These are phyloP conservation scores for Tillandsia fasciculata DNA, from an alignment of 176 grass and related monocot genomes.

Conservation along the genomic window DNA sequence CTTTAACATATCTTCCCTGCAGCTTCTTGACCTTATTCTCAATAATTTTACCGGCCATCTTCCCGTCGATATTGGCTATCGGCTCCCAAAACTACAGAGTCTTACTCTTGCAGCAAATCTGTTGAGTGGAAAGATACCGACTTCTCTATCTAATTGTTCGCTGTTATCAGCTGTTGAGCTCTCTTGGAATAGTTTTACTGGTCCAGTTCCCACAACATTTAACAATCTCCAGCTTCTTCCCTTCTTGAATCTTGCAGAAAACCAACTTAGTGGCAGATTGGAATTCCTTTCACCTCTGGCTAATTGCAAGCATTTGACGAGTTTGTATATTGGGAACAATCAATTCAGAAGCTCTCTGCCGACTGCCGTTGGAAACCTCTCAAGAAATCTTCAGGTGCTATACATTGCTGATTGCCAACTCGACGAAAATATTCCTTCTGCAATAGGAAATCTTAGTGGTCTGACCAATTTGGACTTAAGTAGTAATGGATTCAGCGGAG, in stretches of 20 bases:
- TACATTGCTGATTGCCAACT: not conserved
- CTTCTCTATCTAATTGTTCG: too few relatives aligned
- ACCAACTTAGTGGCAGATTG: not conserved
- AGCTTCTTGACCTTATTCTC: not conserved
- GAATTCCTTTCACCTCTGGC: not conserved
- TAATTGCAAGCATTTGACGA: not conserved
- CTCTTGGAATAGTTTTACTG: not conserved
- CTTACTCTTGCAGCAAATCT: not conserved
- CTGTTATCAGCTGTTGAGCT: not conserved
- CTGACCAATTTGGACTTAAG: conserved; percentile 12
- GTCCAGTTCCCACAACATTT: not conserved
- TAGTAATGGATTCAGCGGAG: conserved; percentile 30
- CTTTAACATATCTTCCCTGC: conserved; percentile 30
- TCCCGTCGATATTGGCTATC: conserved; percentile 23
- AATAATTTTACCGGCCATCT: conserved; percentile 32
- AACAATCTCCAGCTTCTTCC: not conserved
- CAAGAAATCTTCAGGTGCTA: not conserved
- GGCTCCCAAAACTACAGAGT: conserved; percentile 17
- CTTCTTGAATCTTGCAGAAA: not conserved
- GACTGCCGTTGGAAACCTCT: conserved; percentile 19
- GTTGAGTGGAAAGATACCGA: too few relatives aligned
- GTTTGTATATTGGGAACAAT: not conserved
- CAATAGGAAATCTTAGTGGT: not conserved
- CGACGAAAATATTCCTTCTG: not conserved
- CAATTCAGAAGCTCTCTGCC: conserved; percentile 2